Base-by-base conservation (phyloP, 768 basidiomycete genomes). In the Clitopilus passeckerianus region DNA sequence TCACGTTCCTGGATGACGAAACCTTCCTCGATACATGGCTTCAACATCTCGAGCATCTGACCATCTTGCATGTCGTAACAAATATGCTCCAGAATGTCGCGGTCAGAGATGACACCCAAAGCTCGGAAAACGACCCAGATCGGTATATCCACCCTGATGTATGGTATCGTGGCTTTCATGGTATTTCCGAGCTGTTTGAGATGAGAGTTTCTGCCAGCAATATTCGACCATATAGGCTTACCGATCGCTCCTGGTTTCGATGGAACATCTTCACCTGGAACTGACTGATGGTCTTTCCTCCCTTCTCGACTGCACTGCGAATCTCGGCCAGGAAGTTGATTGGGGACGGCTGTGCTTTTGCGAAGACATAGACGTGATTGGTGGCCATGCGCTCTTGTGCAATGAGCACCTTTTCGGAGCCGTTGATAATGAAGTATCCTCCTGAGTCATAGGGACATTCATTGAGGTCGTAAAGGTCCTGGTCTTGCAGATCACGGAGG, bases 371-470 rank as follows among this genome's bases (percentile, higher is more conserved):
- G 64, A 99, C 97, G 68, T 97, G 95, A 76, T 99, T 99, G 22
- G 94, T 95, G 9, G 97, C 96, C 95, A 98, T 98, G 56, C 97
- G 87, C 72, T 99, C 97, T 73, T 99, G 97, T 1, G 97, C 97
- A 72, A 99, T 99, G 61, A 99, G 80, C n/a, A 99, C 97, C 74
- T 99, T 99, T 72, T 99, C 97, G 1, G 97, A 98, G 12, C 97
- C 97, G 66, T 98, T 98, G 77, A 99, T 98, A 70, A 99, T 93
- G 72, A 99, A 99, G 72, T 99, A 99, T 54, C 97, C 97, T 72
- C 97, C 97, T 37, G 95, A 94, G 74, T 99, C 97, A 68, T 95
- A 96, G 5, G 96, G 96, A 70, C 97, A 99, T 75, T 99, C 97
- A 69, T 97, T 98, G 65, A 98, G 76, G 67, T 95, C 91, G 71